Base-by-base conservation (phyloP, 176 grass and related monocot genomes). In the Triticum timopheevii region DNA sequence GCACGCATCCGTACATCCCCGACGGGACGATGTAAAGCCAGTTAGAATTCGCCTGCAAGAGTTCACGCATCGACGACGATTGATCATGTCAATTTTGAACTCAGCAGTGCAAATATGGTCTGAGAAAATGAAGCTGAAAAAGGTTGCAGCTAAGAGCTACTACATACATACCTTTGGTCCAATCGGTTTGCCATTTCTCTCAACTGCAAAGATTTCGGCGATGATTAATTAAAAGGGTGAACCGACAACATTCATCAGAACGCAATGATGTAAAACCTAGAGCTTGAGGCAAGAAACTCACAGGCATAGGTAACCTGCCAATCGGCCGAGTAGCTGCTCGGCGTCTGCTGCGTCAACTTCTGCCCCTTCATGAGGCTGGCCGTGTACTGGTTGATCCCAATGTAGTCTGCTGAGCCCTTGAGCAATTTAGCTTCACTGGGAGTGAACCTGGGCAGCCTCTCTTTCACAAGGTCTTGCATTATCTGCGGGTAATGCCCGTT, bases 341-440 rank as follows among this genome's bases (percentile, higher is more conserved):
- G 75, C 4, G 85, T 80, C 79, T 80, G 84, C 84, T 90, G 74
- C 74, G 65, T 38, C 39, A 87, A 69, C 35, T 80, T 65, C 63
- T 88, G 85, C 8, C 81, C 89, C 81, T 90, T 64, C 69, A 94
- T 94, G 42, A 96, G 95, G 73, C 93, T 95, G 36, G 79, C 81
- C 34, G 96, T 98, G 83, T 98, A 98, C 30, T 98, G 76, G 58
- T 98, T 98, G 66, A 98, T 98, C 3, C 96, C 96, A 7, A 98
- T 80, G 47, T 91, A 98, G 80, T 96, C 96, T 54, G 88, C 86
- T 8, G 96, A 98, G 38, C 96, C 96, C 82, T 96, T 94, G 27
- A 98, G 80, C 82, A 98, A 40, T 66, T 84, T 95, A 81, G 81
- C 85, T 88, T 98, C 90, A 77, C 88, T 87, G 63, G 73, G 64